Percentiles rank a stretch among this genome's conserved stretches.
Conservation (phyloP, 306 rosid species). For the Dalbergia cultrata region DNA sequence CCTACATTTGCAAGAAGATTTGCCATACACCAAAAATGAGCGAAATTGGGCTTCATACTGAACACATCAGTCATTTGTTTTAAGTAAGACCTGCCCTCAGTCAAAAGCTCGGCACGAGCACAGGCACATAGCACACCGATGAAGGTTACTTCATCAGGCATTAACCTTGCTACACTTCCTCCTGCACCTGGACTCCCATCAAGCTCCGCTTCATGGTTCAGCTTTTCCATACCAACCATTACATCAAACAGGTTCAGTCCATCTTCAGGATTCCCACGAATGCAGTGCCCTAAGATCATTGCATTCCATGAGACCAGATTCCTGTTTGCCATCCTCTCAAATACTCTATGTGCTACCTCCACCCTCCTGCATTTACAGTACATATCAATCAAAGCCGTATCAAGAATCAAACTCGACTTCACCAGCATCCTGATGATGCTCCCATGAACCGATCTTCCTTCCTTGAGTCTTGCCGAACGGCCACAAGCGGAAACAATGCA, state of each 20-base stretch:
- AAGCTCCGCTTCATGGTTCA: conserved; percentile 38
- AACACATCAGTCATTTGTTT: conserved; percentile 60
- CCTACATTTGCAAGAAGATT: conserved; percentile 66
- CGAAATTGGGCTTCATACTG: conserved; percentile 69
- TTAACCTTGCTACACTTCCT: conserved; percentile 40
- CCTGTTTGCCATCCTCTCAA: conserved; percentile 52
- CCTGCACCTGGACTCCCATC: conserved; percentile 17
- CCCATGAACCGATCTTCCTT: conserved; percentile 84
- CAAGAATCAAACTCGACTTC: conserved; percentile 53
- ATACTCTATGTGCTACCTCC: conserved; percentile 54
- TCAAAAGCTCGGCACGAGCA: conserved; percentile 67
- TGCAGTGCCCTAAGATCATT: conserved; percentile 79
- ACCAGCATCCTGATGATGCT: conserved; percentile 46
- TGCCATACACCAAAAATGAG: conserved; percentile 84
- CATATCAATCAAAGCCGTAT: conserved; percentile 77
- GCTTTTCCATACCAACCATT: conserved; percentile 53
- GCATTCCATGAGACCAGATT: conserved; percentile 78
- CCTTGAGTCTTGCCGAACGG: conserved; percentile 66
- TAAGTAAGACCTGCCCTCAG: conserved; percentile 65
- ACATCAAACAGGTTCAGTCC: conserved; percentile 64
- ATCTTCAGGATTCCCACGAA: conserved; percentile 68
- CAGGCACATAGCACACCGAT: conserved; percentile 80
- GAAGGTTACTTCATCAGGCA: conserved; percentile 76
- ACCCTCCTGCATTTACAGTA: conserved; percentile 72
- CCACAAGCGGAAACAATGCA: conserved; percentile 66